Evolutionary conservation across 108 stramenopile species (phyloP).

Genomic region (Fragilariopsis cylindrus): DNA sequence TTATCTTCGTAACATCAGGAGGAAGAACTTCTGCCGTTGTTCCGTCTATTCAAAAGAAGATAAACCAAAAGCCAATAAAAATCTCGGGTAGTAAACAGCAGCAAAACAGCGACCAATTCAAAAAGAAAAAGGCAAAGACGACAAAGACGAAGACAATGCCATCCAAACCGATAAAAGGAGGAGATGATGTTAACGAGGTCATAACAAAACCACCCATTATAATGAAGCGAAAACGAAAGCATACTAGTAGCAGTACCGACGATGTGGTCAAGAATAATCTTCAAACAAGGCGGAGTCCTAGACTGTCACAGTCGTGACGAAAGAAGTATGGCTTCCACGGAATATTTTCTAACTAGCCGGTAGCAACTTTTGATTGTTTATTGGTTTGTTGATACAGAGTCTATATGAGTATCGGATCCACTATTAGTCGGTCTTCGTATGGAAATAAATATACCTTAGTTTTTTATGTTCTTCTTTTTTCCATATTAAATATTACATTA

Average conservation of each 20-base stretch:
- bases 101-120: neutral
- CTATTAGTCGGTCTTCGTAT: too few species aligned
- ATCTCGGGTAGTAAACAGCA: neutral
- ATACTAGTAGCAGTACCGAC: neutral
- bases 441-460: too few species aligned
- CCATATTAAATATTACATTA: too few species aligned
- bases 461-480: too few species aligned
- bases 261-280: neutral
- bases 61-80: conserved; percentile 7
- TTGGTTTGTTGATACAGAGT: too few species aligned
- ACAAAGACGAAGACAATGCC: neutral
- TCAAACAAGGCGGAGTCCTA: conserved; percentile 11
- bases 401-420: too few species aligned
- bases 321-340: too few species aligned
- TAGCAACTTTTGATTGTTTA: too few species aligned
- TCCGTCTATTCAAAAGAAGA: conserved; percentile 54
- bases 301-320: neutral
- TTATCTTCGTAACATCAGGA: conserved; percentile 58
- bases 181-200: neutral
- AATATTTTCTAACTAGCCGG: too few species aligned
- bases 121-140: neutral
- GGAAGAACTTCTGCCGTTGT: conserved; percentile 73
- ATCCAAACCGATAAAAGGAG: neutral
- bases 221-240: neutral
- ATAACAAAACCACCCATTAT: neutral